Evolutionary conservation across 176 grass and related monocot species (phyloP).

Genomic region (sorghum (Sorghum bicolor)): DNA sequence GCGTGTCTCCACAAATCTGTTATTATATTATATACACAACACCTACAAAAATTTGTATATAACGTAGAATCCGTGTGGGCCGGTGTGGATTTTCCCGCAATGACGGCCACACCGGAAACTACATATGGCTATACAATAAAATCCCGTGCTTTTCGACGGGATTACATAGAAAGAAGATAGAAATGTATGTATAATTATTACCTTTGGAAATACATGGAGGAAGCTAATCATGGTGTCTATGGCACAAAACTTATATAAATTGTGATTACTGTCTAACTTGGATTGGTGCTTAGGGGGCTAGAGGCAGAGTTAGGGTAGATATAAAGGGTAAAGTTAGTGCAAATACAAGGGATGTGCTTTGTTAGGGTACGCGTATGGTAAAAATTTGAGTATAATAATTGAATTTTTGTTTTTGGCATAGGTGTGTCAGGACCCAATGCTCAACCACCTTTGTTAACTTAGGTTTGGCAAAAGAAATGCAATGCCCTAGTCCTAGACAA

Average conservation of each 20-base stretch:
- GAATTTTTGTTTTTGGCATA: too few relatives aligned
- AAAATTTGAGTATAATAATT: too few relatives aligned
- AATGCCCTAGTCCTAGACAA: too few relatives aligned
- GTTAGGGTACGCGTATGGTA: too few relatives aligned
- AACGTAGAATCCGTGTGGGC: neutral
- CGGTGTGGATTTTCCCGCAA: neutral
- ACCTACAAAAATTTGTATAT: neutral
- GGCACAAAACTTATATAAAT: neutral
- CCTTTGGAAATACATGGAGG: slow-evolving; percentile 16
- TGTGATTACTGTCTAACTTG: neutral
- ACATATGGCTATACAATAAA: neutral
- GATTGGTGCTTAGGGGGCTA: neutral
- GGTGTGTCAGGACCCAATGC: too few relatives aligned
- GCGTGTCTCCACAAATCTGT: neutral
- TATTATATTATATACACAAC: neutral
- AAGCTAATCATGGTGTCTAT: neutral
- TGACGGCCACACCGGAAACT: neutral
- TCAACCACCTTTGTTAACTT: too few relatives aligned
- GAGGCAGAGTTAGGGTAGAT: too few relatives aligned
- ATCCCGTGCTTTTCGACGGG: neutral
- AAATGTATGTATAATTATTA: neutral
- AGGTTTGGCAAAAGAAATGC: too few relatives aligned
- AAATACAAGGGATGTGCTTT: too few relatives aligned
- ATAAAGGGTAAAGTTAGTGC: too few relatives aligned
- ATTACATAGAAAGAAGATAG: neutral